Percentiles rank a stretch among this genome's conserved stretches.
These are phyloP conservation scores for Leucosporidium creatinivorum DNA, from an alignment of 768 basidiomycete species.

Conservation along the genomic window DNA sequence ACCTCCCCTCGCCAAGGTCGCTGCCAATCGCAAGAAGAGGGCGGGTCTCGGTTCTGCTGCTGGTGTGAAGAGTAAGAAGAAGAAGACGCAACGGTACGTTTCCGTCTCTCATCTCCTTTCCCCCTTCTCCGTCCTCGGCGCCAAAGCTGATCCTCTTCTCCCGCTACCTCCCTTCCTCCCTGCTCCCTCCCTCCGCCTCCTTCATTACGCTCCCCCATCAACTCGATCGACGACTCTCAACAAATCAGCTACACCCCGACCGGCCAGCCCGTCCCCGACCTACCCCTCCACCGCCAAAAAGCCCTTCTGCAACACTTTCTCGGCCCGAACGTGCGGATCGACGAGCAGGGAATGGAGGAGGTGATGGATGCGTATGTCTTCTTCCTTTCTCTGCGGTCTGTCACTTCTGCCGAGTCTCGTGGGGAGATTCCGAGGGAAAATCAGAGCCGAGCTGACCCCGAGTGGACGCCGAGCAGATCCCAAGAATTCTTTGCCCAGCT, in stretches of 20 bases:
- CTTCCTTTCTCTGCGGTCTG: background rate
- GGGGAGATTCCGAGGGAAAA: no score
- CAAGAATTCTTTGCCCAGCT: conserved; percentile 11
- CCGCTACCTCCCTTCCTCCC: background rate
- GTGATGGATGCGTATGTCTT: conserved; percentile 11
- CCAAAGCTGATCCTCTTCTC: no score
- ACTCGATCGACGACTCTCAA: background rate
- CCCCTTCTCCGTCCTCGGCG: no score
- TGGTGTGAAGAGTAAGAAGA: background rate
- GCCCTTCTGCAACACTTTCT: conserved; percentile 16
- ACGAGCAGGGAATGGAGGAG: conserved; percentile 1
- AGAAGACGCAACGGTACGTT: background rate
- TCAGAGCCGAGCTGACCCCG: no score
- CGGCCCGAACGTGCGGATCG: conserved; percentile 7
- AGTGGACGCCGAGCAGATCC: background rate
- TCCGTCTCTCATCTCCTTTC: no score
- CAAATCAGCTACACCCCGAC: conserved; percentile 7
- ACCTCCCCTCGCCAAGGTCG: background rate
- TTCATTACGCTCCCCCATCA: no score
- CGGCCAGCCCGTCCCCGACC: conserved; percentile 7
- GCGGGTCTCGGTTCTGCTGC: background rate
- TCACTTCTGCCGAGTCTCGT: no score
- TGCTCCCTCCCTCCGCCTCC: background rate
- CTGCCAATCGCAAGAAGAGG: conserved; percentile 9
- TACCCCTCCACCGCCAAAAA: conserved; percentile 1